phyloP scores from a whole-genome alignment of 2,329 filamentous ascomycete genomes.

The Akanthomyces muscarius region DNA sequence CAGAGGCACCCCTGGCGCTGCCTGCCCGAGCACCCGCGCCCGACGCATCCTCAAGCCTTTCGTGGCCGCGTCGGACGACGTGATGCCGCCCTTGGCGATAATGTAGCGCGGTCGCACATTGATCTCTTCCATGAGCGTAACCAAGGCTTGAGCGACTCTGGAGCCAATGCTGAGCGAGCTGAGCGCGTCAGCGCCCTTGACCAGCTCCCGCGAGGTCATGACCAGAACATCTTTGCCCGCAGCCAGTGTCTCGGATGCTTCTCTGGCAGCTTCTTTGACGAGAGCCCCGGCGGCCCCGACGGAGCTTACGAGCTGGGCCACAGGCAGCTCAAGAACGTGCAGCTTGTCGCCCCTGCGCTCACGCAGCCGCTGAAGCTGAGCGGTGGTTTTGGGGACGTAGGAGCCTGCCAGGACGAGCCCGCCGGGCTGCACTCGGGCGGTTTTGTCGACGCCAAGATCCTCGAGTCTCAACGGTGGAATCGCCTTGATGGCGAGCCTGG shows the following conservation, averaged over 20 bases:
- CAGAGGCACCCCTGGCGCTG: conserved; percentile 52
- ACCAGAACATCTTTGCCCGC: conserved; percentile 47
- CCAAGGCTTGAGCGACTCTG: conserved; percentile 45
- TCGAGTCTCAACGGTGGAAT: conserved; percentile 45
- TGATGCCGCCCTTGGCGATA: conserved; percentile 58
- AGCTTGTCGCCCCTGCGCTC: conserved; percentile 21
- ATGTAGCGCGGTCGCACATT: conserved; percentile 49
- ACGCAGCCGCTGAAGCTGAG: conserved; percentile 27
- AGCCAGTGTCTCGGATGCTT: conserved; percentile 27
- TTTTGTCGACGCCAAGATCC: conserved; percentile 34
- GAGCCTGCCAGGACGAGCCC: conserved; percentile 50
- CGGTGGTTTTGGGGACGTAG: conserved; percentile 53
- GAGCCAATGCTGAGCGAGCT: conserved; percentile 48
- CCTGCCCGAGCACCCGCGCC: conserved; percentile 51
- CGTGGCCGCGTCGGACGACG: conserved; percentile 53
- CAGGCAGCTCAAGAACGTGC: conserved; percentile 21
- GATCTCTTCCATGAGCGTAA: conserved; percentile 42
- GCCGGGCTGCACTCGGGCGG: conserved; percentile 28
- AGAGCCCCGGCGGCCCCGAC: conserved; percentile 11
- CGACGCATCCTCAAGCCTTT: conserved; percentile 50
- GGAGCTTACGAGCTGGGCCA: conserved; percentile 17
- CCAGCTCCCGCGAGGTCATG: conserved; percentile 51
- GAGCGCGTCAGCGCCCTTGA: conserved; percentile 40
- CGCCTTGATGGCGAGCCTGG: conserved; percentile 45
- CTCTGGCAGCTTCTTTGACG: conserved; percentile 16